Conservation (phyloP, 2,329 filamentous ascomycete genomes). For the Diplodia sapinea region DNA sequence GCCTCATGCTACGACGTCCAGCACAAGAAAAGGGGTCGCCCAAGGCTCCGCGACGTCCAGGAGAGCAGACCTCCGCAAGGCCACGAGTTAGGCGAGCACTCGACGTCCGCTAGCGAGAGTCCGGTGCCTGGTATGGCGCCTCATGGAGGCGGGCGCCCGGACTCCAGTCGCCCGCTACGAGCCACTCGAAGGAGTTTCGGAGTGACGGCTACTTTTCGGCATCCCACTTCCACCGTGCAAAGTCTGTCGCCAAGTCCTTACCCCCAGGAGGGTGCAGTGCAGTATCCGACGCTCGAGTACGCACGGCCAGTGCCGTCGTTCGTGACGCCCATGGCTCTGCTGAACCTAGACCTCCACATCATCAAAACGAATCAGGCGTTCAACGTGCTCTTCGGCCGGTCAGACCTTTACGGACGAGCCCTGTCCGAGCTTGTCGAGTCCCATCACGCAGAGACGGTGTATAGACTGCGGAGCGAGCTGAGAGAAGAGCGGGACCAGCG, state of each 20-base stretch:
- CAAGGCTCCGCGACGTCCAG: constrained; percentile 74
- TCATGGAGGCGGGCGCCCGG: constrained; percentile 33
- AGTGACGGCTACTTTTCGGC: constrained; percentile 30
- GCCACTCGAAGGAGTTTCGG: constrained; percentile 26
- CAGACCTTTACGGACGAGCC: constrained; percentile 48
- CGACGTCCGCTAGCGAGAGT: constrained; percentile 39
- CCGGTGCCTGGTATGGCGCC: constrained; percentile 38
- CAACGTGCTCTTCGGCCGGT: constrained; percentile 49
- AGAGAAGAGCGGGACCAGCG: constrained; percentile 54
- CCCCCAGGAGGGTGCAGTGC: constrained; percentile 8
- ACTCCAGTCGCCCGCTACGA: constrained; percentile 20
- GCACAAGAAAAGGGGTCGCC: constrained; percentile 83
- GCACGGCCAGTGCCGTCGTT: not conserved
- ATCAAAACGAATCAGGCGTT: constrained; percentile 55
- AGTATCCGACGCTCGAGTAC: constrained; percentile 14
- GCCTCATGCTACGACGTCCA: constrained; percentile 82
- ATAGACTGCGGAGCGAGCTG: constrained; percentile 52
- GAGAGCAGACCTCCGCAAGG: constrained; percentile 45
- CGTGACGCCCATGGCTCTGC: constrained; percentile 44
- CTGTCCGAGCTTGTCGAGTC: constrained; percentile 53
- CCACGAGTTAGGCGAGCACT: constrained; percentile 41
- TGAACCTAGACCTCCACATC: constrained; percentile 56
- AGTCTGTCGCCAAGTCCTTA: constrained; percentile 27
- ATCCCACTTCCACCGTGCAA: constrained; percentile 32
- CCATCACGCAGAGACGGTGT: constrained; percentile 51